phyloP scores from a whole-genome alignment of 495 filamentous ascomycete species.

The Hypoxylon perforatum region DNA sequence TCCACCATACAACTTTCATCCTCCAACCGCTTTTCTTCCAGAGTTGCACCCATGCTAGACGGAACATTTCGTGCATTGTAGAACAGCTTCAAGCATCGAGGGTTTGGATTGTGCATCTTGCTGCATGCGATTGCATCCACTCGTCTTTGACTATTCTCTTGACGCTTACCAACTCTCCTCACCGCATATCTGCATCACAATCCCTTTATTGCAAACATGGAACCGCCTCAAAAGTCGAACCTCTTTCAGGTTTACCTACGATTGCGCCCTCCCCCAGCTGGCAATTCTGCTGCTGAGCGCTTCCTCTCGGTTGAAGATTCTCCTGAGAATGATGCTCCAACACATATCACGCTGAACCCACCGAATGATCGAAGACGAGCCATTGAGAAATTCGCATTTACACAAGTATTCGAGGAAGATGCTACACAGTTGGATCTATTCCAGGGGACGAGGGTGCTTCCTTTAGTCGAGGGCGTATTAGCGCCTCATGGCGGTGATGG shows the following conservation, averaged over 20 bases:
- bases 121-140: conserved; percentile 33
- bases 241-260: conserved; percentile 95
- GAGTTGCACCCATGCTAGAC: conserved; percentile 26
- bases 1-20: conserved; percentile 16
- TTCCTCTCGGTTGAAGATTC: conserved; percentile 81
- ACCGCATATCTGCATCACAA: neutral
- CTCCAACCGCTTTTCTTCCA: conserved; percentile 29
- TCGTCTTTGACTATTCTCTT: conserved; percentile 13
- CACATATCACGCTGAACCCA: conserved; percentile 88
- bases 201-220: conserved; percentile 27
- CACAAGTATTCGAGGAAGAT: conserved; percentile 88
- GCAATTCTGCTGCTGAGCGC: conserved; percentile 64
- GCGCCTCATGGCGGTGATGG: conserved; percentile 74
- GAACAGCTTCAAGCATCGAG: conserved; percentile 3
- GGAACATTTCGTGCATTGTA: conserved; percentile 42
- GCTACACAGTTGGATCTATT: conserved; percentile 88
- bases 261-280: conserved; percentile 75
- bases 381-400: conserved; percentile 94
- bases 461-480: conserved; percentile 81
- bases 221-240: conserved; percentile 51
- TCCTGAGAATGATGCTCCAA: conserved; percentile 64
- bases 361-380: conserved; percentile 85
- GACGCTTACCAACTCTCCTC: conserved; percentile 16
- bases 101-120: conserved; percentile 19
- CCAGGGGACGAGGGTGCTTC: conserved; percentile 79